Conservation (phyloP, 1,284 basidiomycete genomes). For the Leccinum variabile region DNA sequence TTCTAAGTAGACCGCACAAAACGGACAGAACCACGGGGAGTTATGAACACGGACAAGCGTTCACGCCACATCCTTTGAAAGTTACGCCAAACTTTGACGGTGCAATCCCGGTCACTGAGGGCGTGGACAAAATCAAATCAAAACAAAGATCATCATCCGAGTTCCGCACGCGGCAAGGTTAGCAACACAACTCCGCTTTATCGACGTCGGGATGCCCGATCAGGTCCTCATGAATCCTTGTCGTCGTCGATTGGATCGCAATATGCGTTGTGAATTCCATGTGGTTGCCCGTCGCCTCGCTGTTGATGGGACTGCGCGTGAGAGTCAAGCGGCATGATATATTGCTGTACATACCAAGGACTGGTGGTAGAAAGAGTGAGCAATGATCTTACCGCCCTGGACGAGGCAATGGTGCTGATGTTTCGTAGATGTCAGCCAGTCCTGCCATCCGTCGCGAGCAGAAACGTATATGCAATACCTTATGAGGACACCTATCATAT, state of each 20-base stretch:
- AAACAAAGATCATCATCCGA: background rate
- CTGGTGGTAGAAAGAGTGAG: background rate
- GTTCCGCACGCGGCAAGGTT: background rate
- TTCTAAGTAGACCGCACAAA: background rate
- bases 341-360: slow-evolving; percentile 5
- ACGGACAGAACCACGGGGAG: background rate
- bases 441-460: background rate
- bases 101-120: background rate
- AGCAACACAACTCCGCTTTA: background rate
- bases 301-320: slow-evolving; percentile 1
- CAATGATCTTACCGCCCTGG: slow-evolving; percentile 17
- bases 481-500: slow-evolving; percentile 7
- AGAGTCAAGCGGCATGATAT: background rate
- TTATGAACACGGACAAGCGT: background rate
- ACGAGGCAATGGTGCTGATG: slow-evolving; percentile 15
- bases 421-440: slow-evolving; percentile 1
- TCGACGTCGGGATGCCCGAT: background rate
- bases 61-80: background rate
- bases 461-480: slow-evolving; percentile 14
- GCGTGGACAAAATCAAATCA: background rate
- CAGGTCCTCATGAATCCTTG: background rate
- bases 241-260: background rate
- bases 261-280: slow-evolving; percentile 20
- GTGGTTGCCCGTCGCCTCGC: background rate
- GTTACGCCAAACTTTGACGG: background rate